Evolutionary conservation across 108 stramenopile species (phyloP), one percentile per base, ranked within the genome.

Genomic region (Licmophora abbreviata): DNA sequence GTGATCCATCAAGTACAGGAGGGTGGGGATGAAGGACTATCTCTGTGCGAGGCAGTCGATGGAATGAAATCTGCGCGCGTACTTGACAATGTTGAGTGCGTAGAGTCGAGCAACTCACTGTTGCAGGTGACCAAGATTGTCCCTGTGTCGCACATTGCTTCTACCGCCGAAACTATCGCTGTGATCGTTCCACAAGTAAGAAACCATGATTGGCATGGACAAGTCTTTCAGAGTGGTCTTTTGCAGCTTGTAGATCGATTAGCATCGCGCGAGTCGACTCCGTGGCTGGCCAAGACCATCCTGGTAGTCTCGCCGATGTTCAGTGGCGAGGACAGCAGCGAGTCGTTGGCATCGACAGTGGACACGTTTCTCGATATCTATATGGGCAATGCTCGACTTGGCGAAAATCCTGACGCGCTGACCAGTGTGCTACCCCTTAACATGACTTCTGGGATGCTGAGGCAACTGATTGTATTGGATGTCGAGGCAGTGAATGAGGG

Each of bases 251-350:
- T 88, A 6, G n/a, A 68, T 28, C 31, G 53, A 22, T 51, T 92
- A 54, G 67, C 76, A 2, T 50, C 57, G 51, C 54, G 66, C 7
- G 42, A 48, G 15, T 40, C 56, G 41, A 62, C 60, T 28, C 82
- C 83, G 22, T 92, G 90, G 90, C 44, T 92, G 21, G 71, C 83
- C 50, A 92, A 92, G 53, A 71, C 72, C 9, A 41, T 92, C 5
- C 58, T 77, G 14, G n/a, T 92, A 22, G 85, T 92, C 3, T 66
- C 83, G 34, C 79, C 83, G 1, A 35, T 11, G 3, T 44, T 36
- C 3, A 49, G 42, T 29, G 22, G 23, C 10, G 44, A 30, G n/a
- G 49, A 43, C 3, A 49, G 42, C 25, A 23, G 23, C 10, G 44
- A 30, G n/a, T 0, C 61, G 12, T 43, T 74, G 33, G 61, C 59